A percentile compares a stretch with the other conserved stretches of the same genome.
phyloP scores from a whole-genome alignment of 257 asterid genomes.

The Coffea eugenioides region DNA sequence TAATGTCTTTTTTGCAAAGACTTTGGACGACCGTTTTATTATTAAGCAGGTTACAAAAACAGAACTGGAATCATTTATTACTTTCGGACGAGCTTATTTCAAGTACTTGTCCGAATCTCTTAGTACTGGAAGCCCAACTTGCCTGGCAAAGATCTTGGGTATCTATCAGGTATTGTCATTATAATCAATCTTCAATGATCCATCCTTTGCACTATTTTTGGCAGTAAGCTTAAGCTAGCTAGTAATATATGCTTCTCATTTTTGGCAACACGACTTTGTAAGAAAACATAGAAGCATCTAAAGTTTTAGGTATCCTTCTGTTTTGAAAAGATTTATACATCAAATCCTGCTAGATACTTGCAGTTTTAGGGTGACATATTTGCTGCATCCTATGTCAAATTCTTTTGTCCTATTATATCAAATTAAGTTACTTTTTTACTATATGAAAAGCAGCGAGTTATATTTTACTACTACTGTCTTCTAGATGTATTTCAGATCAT shows the following conservation, averaged over 20 bases:
- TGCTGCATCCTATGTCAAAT: neutral
- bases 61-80: constrained; percentile 70
- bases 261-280: neutral
- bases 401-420: neutral
- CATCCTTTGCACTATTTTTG: neutral
- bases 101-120: constrained; percentile 62
- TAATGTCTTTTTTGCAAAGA: constrained; percentile 73
- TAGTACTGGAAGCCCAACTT: constrained; percentile 61
- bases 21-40: constrained; percentile 73
- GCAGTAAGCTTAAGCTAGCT: neutral
- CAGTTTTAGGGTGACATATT: neutral
- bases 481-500: neutral
- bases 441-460: too few relatives aligned
- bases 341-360: neutral
- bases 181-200: neutral
- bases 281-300: neutral
- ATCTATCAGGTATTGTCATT: constrained; percentile 67
- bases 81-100: constrained; percentile 69
- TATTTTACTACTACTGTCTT: neutral
- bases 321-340: neutral
- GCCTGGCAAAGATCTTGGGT: constrained; percentile 82
- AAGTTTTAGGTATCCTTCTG: neutral
- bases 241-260: constrained; percentile 4
- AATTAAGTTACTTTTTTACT: neutral
- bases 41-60: constrained; percentile 80